A percentile compares a stretch with the other conserved stretches of the same genome.
phyloP scores from a whole-genome alignment of 2,329 filamentous ascomycete genomes.

The Curvularia sp. region DNA sequence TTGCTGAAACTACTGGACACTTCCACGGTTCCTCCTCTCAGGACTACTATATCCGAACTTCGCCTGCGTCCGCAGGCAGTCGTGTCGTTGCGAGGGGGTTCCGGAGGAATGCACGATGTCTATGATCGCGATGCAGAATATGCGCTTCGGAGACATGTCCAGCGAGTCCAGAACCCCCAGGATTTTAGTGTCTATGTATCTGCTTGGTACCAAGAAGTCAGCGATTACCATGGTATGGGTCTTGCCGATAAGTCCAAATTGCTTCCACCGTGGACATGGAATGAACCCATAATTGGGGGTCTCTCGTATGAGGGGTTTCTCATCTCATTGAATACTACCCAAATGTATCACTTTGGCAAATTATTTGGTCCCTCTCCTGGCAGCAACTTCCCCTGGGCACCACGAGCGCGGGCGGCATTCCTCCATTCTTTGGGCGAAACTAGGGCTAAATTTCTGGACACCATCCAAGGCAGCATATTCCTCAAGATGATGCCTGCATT shows the following conservation, averaged over 20 bases:
- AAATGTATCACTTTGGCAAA: background rate
- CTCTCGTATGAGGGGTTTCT: background rate
- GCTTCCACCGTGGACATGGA: background rate
- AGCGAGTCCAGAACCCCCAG: background rate
- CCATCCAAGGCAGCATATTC: background rate
- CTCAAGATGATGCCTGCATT: background rate
- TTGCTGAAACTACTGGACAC: background rate
- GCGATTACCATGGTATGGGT: background rate
- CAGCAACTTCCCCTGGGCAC: background rate
- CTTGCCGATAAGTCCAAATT: background rate
- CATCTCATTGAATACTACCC: background rate
- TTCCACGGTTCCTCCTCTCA: background rate
- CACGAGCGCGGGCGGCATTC: background rate
- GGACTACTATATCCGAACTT: background rate
- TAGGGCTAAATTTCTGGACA: background rate
- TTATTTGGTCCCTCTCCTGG: background rate
- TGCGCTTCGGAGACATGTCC: background rate
- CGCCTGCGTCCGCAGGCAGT: background rate
- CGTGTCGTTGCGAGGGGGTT: conserved; percentile 25
- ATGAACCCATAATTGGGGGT: background rate
- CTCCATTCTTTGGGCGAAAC: background rate
- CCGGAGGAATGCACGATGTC: background rate
- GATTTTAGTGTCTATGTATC: background rate
- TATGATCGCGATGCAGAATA: background rate
- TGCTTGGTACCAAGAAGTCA: background rate